Percentiles rank a stretch among this genome's conserved stretches.
Conservation (phyloP, 805 yeast species). For the Debaryomyces tyrocola region DNA sequence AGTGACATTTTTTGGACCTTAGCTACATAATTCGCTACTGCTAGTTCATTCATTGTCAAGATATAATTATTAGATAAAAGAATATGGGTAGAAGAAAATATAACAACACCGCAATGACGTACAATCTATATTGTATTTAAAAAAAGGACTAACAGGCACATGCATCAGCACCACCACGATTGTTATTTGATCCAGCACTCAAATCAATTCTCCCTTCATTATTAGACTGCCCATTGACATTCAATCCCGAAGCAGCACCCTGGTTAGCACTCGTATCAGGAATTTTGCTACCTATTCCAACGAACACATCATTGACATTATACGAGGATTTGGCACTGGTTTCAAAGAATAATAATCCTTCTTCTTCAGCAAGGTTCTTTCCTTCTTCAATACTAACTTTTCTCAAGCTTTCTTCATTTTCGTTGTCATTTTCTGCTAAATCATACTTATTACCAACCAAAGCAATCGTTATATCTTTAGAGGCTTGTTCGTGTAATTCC, state of each 20-base stretch:
- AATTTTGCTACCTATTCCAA: slow-evolving; percentile 84
- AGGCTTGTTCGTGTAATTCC: slow-evolving; percentile 92
- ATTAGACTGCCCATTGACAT: slow-evolving; percentile 10
- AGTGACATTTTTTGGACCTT: too few species aligned
- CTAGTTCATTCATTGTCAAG: too few species aligned
- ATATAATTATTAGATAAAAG: background rate
- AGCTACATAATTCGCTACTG: too few species aligned
- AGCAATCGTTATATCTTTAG: slow-evolving; percentile 89
- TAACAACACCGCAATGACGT: background rate
- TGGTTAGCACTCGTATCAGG: slow-evolving; percentile 43
- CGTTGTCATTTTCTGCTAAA: slow-evolving; percentile 57
- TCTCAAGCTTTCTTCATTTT: slow-evolving; percentile 54
- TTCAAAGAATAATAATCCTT: slow-evolving; percentile 86
- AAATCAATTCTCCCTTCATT: slow-evolving; percentile 40
- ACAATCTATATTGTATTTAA: background rate
- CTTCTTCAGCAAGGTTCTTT: slow-evolving; percentile 82
- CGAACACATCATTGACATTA: slow-evolving; percentile 88
- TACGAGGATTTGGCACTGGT: slow-evolving; percentile 90
- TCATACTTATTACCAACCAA: slow-evolving; percentile 92
- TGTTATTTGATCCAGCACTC: slow-evolving; percentile 11
- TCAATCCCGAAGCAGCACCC: slow-evolving; percentile 5
- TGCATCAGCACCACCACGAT: slow-evolving; percentile 10
- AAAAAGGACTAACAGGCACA: slow-evolving; percentile 19
- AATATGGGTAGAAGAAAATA: background rate
- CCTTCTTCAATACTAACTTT: slow-evolving; percentile 89